Evolutionary conservation across 208 protist species (phyloP).

Genomic region (Naegleria fowleri): DNA sequence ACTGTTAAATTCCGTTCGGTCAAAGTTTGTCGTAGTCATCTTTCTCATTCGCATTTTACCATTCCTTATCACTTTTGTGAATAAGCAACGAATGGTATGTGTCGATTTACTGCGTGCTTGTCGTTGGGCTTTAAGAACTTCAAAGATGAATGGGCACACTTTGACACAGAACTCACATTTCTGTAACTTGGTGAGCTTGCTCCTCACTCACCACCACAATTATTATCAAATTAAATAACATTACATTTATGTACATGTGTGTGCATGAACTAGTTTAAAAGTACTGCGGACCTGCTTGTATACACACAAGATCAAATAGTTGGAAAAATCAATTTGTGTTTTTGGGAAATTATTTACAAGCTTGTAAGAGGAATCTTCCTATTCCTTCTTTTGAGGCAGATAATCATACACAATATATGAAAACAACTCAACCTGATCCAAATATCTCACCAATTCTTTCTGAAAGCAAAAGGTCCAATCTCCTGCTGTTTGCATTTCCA

Average conservation of each 20-base stretch:
- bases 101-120: background rate
- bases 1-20: background rate
- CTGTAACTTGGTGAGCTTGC: background rate
- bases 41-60: background rate
- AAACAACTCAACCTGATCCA: background rate
- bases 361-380: no score
- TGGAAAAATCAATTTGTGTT: no score
- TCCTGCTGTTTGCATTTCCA: background rate
- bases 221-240: background rate
- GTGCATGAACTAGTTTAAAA: no score
- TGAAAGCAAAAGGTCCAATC: background rate
- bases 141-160: background rate
- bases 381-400: background rate
- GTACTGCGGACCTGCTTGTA: no score
- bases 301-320: no score
- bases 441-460: background rate
- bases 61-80: background rate
- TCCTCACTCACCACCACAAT: background rate
- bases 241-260: no score
- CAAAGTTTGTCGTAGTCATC: constrained; percentile 11
- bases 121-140: background rate
- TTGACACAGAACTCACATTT: background rate
- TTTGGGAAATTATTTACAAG: no score
- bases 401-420: background rate
- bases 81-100: background rate